These are phyloP conservation scores for Yamadazyma scolyti DNA, from an alignment of 805 yeast genomes.

Conservation along the genomic window DNA sequence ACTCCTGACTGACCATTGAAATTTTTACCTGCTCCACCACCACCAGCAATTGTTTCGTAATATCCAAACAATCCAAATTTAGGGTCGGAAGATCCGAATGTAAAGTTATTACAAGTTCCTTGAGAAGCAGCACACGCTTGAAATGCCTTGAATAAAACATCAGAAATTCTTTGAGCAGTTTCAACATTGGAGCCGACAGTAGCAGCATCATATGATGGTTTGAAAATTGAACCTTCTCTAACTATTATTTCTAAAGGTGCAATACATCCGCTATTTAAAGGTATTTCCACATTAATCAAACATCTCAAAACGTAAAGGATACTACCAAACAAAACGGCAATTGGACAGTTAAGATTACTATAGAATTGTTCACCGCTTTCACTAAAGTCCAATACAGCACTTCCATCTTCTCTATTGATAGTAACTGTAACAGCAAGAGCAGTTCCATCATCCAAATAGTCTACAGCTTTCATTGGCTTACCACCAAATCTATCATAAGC, in stretches of 20 bases:
- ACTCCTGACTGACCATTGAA: constrained; percentile 20
- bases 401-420: constrained; percentile 11
- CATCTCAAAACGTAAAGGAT: constrained; percentile 18
- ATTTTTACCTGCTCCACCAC: constrained; percentile 5
- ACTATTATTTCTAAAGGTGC: constrained; percentile 15
- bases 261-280: constrained; percentile 20
- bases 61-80: constrained; percentile 18
- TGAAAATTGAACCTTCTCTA: constrained; percentile 14
- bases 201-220: constrained; percentile 16
- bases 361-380: constrained; percentile 16
- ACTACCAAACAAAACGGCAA: constrained; percentile 17
- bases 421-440: constrained; percentile 10
- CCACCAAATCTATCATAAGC: constrained; percentile 36
- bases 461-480: constrained; percentile 9
- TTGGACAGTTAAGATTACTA: constrained; percentile 18
- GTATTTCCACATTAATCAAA: constrained; percentile 16
- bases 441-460: constrained; percentile 20
- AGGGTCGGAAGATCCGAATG: constrained; percentile 5
- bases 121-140: constrained; percentile 18
- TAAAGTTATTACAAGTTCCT: constrained; percentile 8
- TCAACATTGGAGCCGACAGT: constrained; percentile 33
- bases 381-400: constrained; percentile 16
- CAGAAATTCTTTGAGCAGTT: constrained; percentile 21
- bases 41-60: constrained; percentile 7
- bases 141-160: constrained; percentile 17